Evolutionary conservation across 352 stramenopile species (phyloP).

Genomic region (Globisporangium cylindrosporum): DNA sequence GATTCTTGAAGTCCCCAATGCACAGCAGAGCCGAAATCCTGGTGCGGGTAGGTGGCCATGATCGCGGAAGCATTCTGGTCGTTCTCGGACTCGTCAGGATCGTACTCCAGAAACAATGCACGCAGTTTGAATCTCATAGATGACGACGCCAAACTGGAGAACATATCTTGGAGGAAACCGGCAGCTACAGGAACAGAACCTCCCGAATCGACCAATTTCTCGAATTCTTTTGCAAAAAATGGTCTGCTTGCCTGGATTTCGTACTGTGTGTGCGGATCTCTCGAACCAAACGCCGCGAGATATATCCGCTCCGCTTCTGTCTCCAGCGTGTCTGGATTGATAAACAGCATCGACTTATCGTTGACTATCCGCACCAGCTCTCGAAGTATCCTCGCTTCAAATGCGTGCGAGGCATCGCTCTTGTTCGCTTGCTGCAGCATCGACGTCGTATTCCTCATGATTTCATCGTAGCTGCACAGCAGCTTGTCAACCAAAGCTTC

Average conservation of each 20-base stretch:
- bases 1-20: constrained; percentile 62
- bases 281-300: constrained; percentile 25
- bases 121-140: constrained; percentile 58
- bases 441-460: constrained; percentile 35
- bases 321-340: constrained; percentile 8
- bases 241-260: constrained; percentile 36
- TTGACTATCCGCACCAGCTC: constrained; percentile 17
- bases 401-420: neutral
- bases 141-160: constrained; percentile 55
- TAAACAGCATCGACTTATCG: constrained; percentile 15
- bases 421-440: constrained; percentile 13
- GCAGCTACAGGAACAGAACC: constrained; percentile 8
- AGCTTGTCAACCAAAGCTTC: constrained; percentile 44
- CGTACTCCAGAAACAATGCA: constrained; percentile 60
- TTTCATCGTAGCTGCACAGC: constrained; percentile 32
- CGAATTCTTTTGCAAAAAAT: constrained; percentile 51
- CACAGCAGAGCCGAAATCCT: constrained; percentile 77
- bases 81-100: constrained; percentile 27
- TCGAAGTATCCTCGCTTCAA: constrained; percentile 17
- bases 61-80: neutral
- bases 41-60: constrained; percentile 59
- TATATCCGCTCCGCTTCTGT: constrained; percentile 23
- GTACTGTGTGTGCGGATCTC: constrained; percentile 34
- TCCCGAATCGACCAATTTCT: constrained; percentile 24
- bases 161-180: constrained; percentile 45